Evolutionary conservation across 2,329 filamentous ascomycete species (phyloP), one percentile per base, ranked within the genome.

Genomic region (Monosporascus ibericus): DNA sequence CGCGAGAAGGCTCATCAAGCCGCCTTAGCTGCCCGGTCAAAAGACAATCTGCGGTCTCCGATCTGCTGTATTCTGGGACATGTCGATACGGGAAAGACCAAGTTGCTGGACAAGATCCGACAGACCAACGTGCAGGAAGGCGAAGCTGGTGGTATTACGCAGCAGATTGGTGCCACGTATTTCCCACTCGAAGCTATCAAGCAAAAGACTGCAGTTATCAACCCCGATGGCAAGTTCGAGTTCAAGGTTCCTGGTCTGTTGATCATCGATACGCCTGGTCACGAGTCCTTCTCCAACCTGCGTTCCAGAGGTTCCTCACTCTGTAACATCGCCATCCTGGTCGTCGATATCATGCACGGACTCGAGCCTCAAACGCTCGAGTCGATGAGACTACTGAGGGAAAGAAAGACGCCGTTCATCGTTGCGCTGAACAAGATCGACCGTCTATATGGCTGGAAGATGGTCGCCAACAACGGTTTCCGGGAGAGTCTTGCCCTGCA

Each of bases 31-130:
- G 92, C 92, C 48, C 84, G 91, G 56, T 97, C 92, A 22, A 91
- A 89, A 72, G 92, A 99, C 69, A 87, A 99, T 72, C 82, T 99
- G 52, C 90, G 94, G 53, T 97, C 94, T 40, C 94, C 94, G 50
- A 99, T 99, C 73, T 97, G 94, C 80, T 97, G 92, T 87, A 99
- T 99, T 81, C 84, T 99, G 59, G 94, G 94, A 65, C 94, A 99
- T 83, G 94, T 99, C 82, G 94, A 99, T 85, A 99, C 95, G 46
- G 94, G 94, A 71, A 99, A 99, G 78, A 99, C 94, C n/a, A 99
- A 97, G 77, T 79, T 99, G 58, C 81, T 99, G 53, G 94, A 99
- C 79, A 99, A 99, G 78, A 90, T 99, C 67, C 88, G 94, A 66
- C 91, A 96, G 72, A 97, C 94, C 53, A 97, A 99, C 68, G 94